These are phyloP conservation scores for Strigomonas culicis DNA, from an alignment of 208 protist species.

Conservation along the genomic window DNA sequence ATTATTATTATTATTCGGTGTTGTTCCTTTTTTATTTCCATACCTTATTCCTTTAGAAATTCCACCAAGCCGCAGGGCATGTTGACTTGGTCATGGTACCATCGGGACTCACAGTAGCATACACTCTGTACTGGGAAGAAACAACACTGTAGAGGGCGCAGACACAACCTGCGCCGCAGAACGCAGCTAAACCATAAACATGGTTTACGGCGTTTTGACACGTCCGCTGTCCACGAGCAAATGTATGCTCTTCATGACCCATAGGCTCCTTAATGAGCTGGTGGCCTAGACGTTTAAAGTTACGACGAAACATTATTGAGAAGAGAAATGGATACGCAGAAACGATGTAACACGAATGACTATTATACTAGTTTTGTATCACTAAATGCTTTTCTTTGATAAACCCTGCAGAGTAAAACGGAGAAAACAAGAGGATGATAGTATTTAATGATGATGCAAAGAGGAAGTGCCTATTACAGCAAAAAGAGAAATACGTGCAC, in stretches of 20 bases:
- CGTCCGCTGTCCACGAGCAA: constrained; percentile 62
- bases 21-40: too few species aligned
- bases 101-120: constrained; percentile 48
- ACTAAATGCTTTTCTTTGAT: constrained; percentile 10
- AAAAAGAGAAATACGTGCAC: constrained; percentile 3
- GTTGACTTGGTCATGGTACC: constrained; percentile 59
- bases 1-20: too few species aligned
- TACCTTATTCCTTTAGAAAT: constrained; percentile 35
- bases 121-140: constrained; percentile 43
- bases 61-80: constrained; percentile 75
- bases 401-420: background rate
- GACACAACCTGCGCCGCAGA: constrained; percentile 54
- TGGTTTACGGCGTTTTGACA: constrained; percentile 56
- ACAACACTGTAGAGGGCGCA: constrained; percentile 59
- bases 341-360: background rate
- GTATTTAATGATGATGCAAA: constrained; percentile 5
- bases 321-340: background rate
- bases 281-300: constrained; percentile 51
- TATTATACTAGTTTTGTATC: background rate
- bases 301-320: constrained; percentile 56
- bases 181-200: constrained; percentile 36
- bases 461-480: constrained; percentile 2
- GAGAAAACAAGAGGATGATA: constrained; percentile 12
- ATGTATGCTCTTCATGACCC: constrained; percentile 83
- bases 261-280: constrained; percentile 90